Base-by-base conservation (phyloP, 2,329 filamentous ascomycete genomes). In the Cladorrhinum sp. region DNA sequence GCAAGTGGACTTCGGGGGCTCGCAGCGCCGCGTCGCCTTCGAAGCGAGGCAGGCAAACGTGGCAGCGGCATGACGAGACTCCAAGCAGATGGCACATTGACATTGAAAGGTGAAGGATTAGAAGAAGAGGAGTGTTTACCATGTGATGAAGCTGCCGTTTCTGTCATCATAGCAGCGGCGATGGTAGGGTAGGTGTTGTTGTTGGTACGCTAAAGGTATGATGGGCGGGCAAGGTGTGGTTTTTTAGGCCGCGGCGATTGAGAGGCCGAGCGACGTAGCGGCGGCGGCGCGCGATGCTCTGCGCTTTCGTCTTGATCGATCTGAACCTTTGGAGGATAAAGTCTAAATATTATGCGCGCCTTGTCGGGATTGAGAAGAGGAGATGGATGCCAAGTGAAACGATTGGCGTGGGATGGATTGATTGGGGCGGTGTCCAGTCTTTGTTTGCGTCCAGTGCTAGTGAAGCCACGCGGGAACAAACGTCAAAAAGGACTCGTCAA, bases 141-240 rank as follows among this genome's bases (percentile, higher is more conserved):
- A 62, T 67, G 67, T 42, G 66, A 58, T 65, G 67, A 66, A 36
- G 67, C 14, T 39, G 65, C 61, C 14, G 69, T 66, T 62, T 71
- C 70, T 53, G 68, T 68, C 69, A 46, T 46, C 42, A 73, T 69
- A 28, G 70, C 68, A 69, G 68, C 69, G 53, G 20, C 20, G 20
- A 18, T 57, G 49, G 20, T 14, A 48, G 26, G 4, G 4, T 57
- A 6, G 23, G 24, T 28, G 26, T 33, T 28, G 30, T n/a, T n/a
- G 14, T 50, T 50, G 51, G 50, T n/a, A 33, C 21, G 56, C 48
- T 52, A 58, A 24, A 16, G 42, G n/a, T n/a, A n/a, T n/a, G 12
- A 21, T 4, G 33, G 46, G 51, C 23, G 30, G 55, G 48, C 33
- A 57, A 52, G 24, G 49, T n/a, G 33, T 24, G 39, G 21, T 23